phyloP scores from a whole-genome alignment of 1,284 basidiomycete species.

The Cryptococcus sp. region DNA sequence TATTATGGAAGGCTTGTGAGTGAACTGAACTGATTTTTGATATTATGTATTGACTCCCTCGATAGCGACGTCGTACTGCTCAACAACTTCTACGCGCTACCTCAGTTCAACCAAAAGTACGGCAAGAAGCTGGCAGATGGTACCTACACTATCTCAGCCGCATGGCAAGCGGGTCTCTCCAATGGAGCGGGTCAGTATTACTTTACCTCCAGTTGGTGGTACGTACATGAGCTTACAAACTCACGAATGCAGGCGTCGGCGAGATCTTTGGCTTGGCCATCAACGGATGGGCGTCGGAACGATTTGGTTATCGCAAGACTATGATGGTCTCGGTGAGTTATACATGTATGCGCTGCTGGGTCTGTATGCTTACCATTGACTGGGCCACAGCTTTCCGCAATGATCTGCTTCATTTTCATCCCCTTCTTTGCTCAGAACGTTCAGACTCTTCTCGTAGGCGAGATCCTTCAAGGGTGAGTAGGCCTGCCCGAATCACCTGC shows the following conservation, averaged over 20 bases:
- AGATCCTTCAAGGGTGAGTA: conserved; percentile 35
- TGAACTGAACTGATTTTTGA: neutral
- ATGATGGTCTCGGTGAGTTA: conserved; percentile 25
- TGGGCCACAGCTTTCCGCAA: neutral
- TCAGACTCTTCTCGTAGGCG: conserved; percentile 45
- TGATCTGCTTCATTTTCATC: conserved; percentile 42
- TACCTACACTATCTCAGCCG: conserved; percentile 52
- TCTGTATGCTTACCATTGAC: neutral
- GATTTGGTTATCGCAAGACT: conserved; percentile 51
- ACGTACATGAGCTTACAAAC: too few species aligned
- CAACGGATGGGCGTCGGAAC: conserved; percentile 46
- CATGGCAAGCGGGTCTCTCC: conserved; percentile 51
- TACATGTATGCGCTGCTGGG: neutral
- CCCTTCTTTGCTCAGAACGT: conserved; percentile 49
- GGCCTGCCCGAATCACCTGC: neutral
- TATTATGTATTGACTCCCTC: neutral
- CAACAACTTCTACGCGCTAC: conserved; percentile 37
- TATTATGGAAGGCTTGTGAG: conserved; percentile 48
- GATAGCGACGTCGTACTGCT: conserved; percentile 12
- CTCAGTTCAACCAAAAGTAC: conserved; percentile 46
- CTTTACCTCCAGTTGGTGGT: too few species aligned
- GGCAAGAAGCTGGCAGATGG: conserved; percentile 38
- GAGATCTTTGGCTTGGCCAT: conserved; percentile 46
- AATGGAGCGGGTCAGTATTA: conserved; percentile 18
- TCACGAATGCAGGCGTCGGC: conserved; percentile 23